Evolutionary conservation across 306 rosid species (phyloP), one percentile per base, ranked within the genome.

Genomic region (Vachellia pachyceras): DNA sequence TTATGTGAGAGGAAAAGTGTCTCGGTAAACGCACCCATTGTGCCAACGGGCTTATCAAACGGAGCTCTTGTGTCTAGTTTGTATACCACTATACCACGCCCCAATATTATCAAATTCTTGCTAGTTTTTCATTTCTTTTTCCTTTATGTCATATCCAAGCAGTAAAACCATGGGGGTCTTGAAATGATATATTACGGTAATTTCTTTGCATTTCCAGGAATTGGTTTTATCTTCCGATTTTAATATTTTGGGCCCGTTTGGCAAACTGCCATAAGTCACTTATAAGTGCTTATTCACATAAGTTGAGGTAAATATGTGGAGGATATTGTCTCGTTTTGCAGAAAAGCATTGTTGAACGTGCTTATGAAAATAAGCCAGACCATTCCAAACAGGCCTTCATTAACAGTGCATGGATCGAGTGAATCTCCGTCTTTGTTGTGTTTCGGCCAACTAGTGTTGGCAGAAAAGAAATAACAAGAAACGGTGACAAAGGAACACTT

Each of bases 21-120:
- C n/a, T n/a, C n/a, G n/a, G n/a, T n/a, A n/a, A n/a, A n/a, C n/a
- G n/a, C n/a, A n/a, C n/a, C n/a, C n/a, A n/a, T n/a, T n/a, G n/a
- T n/a, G n/a, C n/a, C n/a, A n/a, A n/a, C n/a, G n/a, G n/a, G n/a
- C n/a, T n/a, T n/a, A n/a, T n/a, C n/a, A 29, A 71, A n/a, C n/a
- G n/a, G n/a, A n/a, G n/a, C n/a, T 47, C 75, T 35, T 42, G 40
- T 66, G 74, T 50, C 61, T 78, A 50, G 69, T 78, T 79, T 90
- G 84, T 77, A 58, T 82, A 75, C 68, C n/a, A n/a, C n/a, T n/a
- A n/a, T 36, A 49, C 81, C 66, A 81, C 81, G 66, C 82, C 67
- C 36, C 47, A 46, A 57, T 77, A 36, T 64, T 36, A 77, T 55
- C 29, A n/a, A 20, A 55, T 8, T 52, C 23, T 52, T 7, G 33